phyloP scores from a whole-genome alignment of 177 flowering plant species.

The Tripterygium wilfordii region DNA sequence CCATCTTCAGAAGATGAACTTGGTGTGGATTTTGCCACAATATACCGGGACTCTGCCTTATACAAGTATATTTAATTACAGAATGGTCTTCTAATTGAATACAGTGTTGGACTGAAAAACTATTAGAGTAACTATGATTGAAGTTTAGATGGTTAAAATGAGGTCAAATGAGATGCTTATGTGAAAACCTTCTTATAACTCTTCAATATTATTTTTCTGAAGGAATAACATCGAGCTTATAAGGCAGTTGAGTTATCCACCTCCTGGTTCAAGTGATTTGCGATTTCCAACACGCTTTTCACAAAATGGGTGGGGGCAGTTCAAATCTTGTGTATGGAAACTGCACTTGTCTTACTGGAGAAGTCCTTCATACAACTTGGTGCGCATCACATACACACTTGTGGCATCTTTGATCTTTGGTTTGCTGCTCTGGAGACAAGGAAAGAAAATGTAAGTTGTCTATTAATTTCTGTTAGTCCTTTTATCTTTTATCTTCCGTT shows the following conservation, averaged over 20 bases:
- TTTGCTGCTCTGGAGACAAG: conserved; percentile 47
- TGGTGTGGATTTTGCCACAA: neutral
- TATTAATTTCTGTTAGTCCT: too few species aligned
- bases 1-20: neutral
- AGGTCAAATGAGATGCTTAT: too few species aligned
- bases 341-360: conserved; percentile 67
- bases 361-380: conserved; percentile 54
- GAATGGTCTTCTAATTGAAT: too few species aligned
- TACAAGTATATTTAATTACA: too few species aligned
- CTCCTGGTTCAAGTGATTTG: conserved; percentile 39
- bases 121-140: too few species aligned
- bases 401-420: conserved; percentile 30
- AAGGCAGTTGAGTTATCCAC: conserved; percentile 29
- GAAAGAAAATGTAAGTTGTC: conserved; percentile 52
- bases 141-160: too few species aligned
- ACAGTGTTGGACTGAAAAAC: too few species aligned
- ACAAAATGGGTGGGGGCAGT: conserved; percentile 49
- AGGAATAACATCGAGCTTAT: conserved; percentile 40
- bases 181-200: too few species aligned
- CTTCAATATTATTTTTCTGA: too few species aligned
- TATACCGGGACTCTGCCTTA: too few species aligned
- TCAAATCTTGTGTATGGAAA: conserved; percentile 65
- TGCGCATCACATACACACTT: conserved; percentile 22
- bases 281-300: conserved; percentile 44
- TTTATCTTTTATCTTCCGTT: too few species aligned